These are phyloP conservation scores for Solanum hybrid DNA, from an alignment of 305 asterid species.

Conservation along the genomic window DNA sequence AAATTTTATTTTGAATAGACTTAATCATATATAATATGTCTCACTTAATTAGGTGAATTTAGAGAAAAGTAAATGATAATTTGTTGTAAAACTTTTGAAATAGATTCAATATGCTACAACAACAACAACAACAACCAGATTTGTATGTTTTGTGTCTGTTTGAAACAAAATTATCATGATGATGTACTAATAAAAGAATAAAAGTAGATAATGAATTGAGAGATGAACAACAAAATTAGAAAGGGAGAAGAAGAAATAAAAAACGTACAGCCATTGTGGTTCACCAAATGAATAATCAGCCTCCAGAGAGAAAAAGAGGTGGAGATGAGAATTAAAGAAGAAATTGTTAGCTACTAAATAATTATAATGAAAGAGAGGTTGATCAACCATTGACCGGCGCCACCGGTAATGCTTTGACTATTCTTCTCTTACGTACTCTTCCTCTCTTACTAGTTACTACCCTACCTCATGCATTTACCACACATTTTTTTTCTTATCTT, in stretches of 20 bases:
- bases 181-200: not conserved
- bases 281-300: constrained; percentile 4
- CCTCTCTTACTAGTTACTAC: not conserved
- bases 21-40: not conserved
- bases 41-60: not conserved
- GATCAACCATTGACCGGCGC: constrained; percentile 11
- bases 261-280: constrained; percentile 41
- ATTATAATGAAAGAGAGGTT: constrained; percentile 1
- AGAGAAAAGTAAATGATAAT: not conserved
- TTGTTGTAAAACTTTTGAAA: not conserved
- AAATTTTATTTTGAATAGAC: not conserved
- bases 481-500: too few species aligned
- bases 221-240: not conserved
- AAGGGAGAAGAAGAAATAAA: too few species aligned
- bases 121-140: not conserved
- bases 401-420: constrained; percentile 19
- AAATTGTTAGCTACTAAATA: not conserved
- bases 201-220: not conserved
- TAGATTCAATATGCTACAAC: not conserved
- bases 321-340: not conserved
- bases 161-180: not conserved
- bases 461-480: not conserved
- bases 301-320: not conserved
- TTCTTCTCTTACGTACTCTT: not conserved
- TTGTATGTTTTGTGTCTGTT: not conserved